These are phyloP conservation scores for Amanita polypyramis DNA, from an alignment of 768 basidiomycete species.

Conservation along the genomic window DNA sequence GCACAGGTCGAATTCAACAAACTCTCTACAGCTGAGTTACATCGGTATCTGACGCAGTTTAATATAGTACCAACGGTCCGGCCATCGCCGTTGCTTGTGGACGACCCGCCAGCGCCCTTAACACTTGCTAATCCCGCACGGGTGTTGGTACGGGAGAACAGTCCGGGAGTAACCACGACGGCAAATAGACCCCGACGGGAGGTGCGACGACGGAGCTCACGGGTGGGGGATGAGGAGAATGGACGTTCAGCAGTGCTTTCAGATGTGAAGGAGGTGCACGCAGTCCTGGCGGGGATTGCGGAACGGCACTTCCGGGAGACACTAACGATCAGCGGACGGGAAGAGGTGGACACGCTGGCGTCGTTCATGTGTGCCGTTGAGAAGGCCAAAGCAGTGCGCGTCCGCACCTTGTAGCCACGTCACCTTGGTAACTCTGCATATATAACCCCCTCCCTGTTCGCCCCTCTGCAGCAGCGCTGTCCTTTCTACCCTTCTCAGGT, in stretches of 20 bases:
- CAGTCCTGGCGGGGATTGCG: constrained; percentile 55
- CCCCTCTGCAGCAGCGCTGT: constrained; percentile 48
- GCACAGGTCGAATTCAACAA: constrained; percentile 66
- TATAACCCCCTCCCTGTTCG: constrained; percentile 10
- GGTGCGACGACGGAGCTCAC: constrained; percentile 57
- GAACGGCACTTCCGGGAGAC: constrained; percentile 66
- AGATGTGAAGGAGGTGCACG: constrained; percentile 60
- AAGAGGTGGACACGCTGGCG: constrained; percentile 76
- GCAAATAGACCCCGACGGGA: constrained; percentile 66
- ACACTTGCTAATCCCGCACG: constrained; percentile 41
- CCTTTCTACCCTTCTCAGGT: constrained; percentile 24
- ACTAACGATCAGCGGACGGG: constrained; percentile 36
- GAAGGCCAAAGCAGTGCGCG: constrained; percentile 32
- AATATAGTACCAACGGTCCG: constrained; percentile 62
- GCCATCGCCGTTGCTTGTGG: constrained; percentile 56
- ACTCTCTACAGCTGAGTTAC: constrained; percentile 52
- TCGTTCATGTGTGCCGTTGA: constrained; percentile 73
- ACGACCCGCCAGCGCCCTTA: constrained; percentile 63
- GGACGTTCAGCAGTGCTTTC: constrained; percentile 54
- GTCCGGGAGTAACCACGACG: constrained; percentile 40
- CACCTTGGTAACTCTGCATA: not conserved
- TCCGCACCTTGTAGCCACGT: not conserved
- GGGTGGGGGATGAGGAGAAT: constrained; percentile 57
- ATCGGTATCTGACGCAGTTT: constrained; percentile 65
- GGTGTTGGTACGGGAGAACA: constrained; percentile 27